Conservation (phyloP, 306 rosid species). For the Malus orientalis region DNA sequence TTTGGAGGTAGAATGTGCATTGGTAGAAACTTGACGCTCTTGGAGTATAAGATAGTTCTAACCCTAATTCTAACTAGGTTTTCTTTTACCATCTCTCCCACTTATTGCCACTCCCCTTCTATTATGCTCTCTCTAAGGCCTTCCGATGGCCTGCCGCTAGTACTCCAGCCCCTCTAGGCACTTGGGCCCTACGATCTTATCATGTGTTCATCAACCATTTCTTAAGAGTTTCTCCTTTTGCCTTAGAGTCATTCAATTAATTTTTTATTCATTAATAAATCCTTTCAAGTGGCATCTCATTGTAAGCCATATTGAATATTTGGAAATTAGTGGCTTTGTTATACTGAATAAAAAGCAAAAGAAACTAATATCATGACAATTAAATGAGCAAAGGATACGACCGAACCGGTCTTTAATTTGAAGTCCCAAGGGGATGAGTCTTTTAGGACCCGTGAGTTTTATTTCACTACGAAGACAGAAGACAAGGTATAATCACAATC, state of each 20-base stretch:
- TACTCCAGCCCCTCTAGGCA: conserved; percentile 21
- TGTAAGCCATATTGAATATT: neutral
- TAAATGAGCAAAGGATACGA: too few relatives aligned
- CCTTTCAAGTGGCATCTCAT: neutral
- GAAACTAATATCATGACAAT: neutral
- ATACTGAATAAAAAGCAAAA: neutral
- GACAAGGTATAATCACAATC: neutral
- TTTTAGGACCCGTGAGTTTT: neutral
- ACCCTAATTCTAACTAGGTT: conserved; percentile 59
- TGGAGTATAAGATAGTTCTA: conserved; percentile 77
- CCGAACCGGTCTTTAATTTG: too few relatives aligned
- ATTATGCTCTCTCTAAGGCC: conserved; percentile 68
- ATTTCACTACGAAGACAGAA: neutral
- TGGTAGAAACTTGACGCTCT: conserved; percentile 62
- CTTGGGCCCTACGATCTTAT: neutral
- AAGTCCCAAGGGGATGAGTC: neutral
- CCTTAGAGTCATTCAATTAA: too few relatives aligned
- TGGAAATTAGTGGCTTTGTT: neutral
- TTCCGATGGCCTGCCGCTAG: conserved; percentile 49
- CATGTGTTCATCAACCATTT: neutral
- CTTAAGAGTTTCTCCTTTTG: too few relatives aligned
- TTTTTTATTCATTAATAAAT: too few relatives aligned
- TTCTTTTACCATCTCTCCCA: conserved; percentile 47
- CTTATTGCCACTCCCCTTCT: conserved; percentile 56
- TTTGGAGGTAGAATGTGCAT: conserved; percentile 86